Base-by-base conservation (phyloP, 1,139 yeast species). In the Candida sp. region DNA sequence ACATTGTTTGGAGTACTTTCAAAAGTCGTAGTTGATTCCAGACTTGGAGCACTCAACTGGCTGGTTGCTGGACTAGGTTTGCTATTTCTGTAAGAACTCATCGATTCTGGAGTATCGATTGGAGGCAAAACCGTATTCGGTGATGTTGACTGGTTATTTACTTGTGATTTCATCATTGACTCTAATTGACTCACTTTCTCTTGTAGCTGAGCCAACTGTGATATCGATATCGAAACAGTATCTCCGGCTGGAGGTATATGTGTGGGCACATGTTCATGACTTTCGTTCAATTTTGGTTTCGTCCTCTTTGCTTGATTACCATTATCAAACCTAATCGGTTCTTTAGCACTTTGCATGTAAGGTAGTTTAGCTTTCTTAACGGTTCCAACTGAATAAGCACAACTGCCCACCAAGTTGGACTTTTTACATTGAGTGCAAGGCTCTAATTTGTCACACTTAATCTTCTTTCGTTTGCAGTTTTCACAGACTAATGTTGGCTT, bases 381-480 rank as follows among this genome's bases (percentile, higher is more conserved):
- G 4, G 6, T 19, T 6, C 38, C 38, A 7, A 49, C 47, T 32
- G 38, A 23, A 43, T 54, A 52, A 27, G 42, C 32, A n/a, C 42
- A 33, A 5, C 36, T 42, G 29, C 11, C 29, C 29, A 25, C 29
- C 11, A 45, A 43, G n/a, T 45, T 40, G 23, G 66, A 65, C 47
- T 65, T 71, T 35, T 58, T 58, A 49, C 78, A 73, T n/a, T 67
- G 61, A 9, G 66, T 54, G 46, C 78, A 73, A 4, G 78, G 78
- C 33, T 53, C 53, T 4, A 61, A 68, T 41, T 68, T 60, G 47
- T 71, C 74, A 56, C 78, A 73, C 42, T 66, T 70, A 43, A 71
- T 71, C 50, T 73, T 73, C 35, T 75, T 52, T 45, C 60, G 60
- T 43, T 68, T 64, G 52, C 77, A 72, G 45, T 68, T 65, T 27